Percentiles rank a stretch among this genome's conserved stretches.
These are phyloP conservation scores for Haplographium delicatum DNA, from an alignment of 495 filamentous ascomycete genomes.

Conservation along the genomic window DNA sequence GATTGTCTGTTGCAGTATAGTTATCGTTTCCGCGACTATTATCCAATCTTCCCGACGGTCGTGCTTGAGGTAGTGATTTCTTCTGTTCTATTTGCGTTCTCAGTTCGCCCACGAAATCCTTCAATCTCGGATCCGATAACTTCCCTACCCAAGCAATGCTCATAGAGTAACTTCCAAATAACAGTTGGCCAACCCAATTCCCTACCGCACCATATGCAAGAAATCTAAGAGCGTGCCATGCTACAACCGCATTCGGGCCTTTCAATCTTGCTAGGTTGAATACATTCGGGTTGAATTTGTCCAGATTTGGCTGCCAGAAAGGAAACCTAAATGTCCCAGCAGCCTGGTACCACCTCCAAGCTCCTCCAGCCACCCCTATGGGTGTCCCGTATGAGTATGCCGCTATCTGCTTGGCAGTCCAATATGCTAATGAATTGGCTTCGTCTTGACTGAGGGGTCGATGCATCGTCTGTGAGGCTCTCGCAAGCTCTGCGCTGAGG, in stretches of 20 bases:
- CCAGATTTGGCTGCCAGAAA: slow-evolving; percentile 20
- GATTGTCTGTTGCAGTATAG: neutral
- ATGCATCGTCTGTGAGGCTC: neutral
- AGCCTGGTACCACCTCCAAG: slow-evolving; percentile 15
- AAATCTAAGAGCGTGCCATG: slow-evolving; percentile 14
- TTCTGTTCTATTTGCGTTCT: neutral
- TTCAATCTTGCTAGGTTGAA: slow-evolving; percentile 2
- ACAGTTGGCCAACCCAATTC: neutral
- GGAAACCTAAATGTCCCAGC: slow-evolving; percentile 19
- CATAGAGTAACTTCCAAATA: slow-evolving; percentile 19
- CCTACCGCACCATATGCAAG: slow-evolving; percentile 8
- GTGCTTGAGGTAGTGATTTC: too few species aligned
- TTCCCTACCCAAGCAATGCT: slow-evolving; percentile 13
- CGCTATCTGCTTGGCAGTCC: slow-evolving; percentile 16
- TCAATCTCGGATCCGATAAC: slow-evolving; percentile 19
- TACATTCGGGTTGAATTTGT: slow-evolving; percentile 12
- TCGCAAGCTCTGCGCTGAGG: neutral
- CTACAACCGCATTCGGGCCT: neutral
- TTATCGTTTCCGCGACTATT: neutral
- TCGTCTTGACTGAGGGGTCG: slow-evolving; percentile 18
- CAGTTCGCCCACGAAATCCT: slow-evolving; percentile 2
- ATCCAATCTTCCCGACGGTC: neutral
- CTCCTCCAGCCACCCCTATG: slow-evolving; percentile 10
- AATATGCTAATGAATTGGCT: slow-evolving; percentile 13
- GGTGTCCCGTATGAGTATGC: slow-evolving; percentile 19